A percentile compares a stretch with the other conserved stretches of the same genome.
phyloP scores from a whole-genome alignment of 352 stramenopile genomes.

The Globisporangium nodosum region DNA sequence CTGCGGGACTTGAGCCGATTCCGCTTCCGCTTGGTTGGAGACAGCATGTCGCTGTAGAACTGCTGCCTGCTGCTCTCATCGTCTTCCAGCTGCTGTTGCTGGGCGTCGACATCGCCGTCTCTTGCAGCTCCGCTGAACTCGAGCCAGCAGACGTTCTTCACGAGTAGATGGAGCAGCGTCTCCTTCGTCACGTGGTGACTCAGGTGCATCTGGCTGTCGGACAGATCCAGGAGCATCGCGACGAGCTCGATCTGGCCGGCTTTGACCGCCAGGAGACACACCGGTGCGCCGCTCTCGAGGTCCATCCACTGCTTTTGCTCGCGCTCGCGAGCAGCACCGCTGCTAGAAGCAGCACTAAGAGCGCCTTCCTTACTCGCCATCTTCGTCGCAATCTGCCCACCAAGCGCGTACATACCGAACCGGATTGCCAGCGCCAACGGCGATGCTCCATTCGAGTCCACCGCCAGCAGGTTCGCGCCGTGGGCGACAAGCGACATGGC shows the following conservation, averaged over 20 bases:
- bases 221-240: slow-evolving; percentile 43
- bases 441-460: slow-evolving; percentile 36
- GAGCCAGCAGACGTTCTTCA: slow-evolving; percentile 41
- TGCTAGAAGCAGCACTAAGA: background rate
- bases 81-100: background rate
- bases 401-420: slow-evolving; percentile 54
- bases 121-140: slow-evolving; percentile 9
- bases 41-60: slow-evolving; percentile 1
- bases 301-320: slow-evolving; percentile 36
- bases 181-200: slow-evolving; percentile 19
- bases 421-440: slow-evolving; percentile 46
- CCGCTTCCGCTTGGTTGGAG: slow-evolving; percentile 17
- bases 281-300: slow-evolving; percentile 32
- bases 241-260: slow-evolving; percentile 56
- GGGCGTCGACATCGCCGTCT: background rate
- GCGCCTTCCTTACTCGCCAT: background rate
- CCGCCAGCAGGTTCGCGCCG: slow-evolving; percentile 31
- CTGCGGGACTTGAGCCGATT: slow-evolving; percentile 38
- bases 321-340: background rate
- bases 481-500: slow-evolving; percentile 39
- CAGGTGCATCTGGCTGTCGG: slow-evolving; percentile 16
- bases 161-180: slow-evolving; percentile 37
- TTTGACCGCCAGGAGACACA: slow-evolving; percentile 42
- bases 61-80: background rate
- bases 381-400: slow-evolving; percentile 14